These are phyloP conservation scores for Candida pseudofarinosa DNA, from an alignment of 805 yeast genomes.

Conservation along the genomic window DNA sequence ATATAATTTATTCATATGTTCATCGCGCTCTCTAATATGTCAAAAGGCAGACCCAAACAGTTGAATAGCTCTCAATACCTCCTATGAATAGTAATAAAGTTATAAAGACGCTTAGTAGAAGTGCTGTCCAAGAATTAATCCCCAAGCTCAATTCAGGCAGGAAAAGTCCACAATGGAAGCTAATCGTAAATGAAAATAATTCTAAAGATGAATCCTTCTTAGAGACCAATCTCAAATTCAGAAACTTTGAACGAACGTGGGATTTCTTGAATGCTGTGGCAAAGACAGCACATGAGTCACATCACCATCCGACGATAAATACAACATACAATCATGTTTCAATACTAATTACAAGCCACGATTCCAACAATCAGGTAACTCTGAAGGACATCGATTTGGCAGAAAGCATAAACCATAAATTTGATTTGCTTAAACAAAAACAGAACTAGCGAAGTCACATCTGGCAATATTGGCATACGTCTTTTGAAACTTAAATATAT, in stretches of 20 bases:
- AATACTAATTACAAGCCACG: conserved; percentile 62
- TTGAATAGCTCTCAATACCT: no score
- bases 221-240: conserved; percentile 38
- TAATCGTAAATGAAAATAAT: neutral
- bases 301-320: conserved; percentile 69
- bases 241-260: conserved; percentile 62
- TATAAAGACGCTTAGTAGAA: neutral
- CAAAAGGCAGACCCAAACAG: neutral
- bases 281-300: conserved; percentile 50
- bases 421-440: conserved; percentile 7
- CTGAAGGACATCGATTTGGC: conserved; percentile 60
- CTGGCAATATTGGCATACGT: no score
- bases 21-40: neutral
- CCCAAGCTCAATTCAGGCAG: conserved; percentile 1
- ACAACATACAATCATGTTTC: conserved; percentile 60
- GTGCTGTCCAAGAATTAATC: conserved; percentile 2
- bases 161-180: conserved; percentile 4
- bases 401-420: conserved; percentile 12
- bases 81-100: neutral
- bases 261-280: conserved; percentile 57
- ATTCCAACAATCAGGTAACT: conserved; percentile 46
- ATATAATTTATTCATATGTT: neutral
- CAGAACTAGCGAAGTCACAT: conserved; percentile 1
- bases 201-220: conserved; percentile 12
- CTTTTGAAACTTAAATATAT: no score